Evolutionary conservation across 768 basidiomycete genomes (phyloP), one percentile per base, ranked within the genome.

Genomic region (Mycena olivaceomarginata): DNA sequence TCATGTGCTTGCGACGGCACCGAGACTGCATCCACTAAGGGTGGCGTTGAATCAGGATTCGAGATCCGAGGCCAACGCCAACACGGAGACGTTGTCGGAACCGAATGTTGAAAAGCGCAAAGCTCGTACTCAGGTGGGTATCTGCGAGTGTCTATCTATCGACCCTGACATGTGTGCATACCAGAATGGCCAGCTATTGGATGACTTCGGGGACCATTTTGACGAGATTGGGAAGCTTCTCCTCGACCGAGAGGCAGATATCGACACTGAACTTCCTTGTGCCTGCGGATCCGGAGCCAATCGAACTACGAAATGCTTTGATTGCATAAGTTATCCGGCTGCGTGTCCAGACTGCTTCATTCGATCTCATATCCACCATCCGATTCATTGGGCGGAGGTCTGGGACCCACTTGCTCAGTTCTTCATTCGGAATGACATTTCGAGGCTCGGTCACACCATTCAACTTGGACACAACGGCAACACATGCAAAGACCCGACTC

Each of bases 321-420:
- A 76, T 12, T 78, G 77, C 48, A 70, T 45, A 2, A 53, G 43
- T 9, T 75, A 70, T 46, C 10, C 5, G 10, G 20, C 59, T 12
- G 37, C 48, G 2, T 84, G 83, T 45, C 1, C 57, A 5, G 48
- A 73, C 13, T 85, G 83, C 74, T 83, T 84, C 51, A 72, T 83
- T 46, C 13, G 66, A 1, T 59, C 59, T 0, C 83, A 84, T 72
- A 16, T 68, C 11, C 40, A 65, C 18, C 53, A 48, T 9, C 83
- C 79, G 13, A 79, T 79, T 20, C 84, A 85, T 48, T 83, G 83
- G 82, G 83, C 80, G 11, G 72, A 82, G 48, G 79, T 81, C 3
- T 84, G 83, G 83, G 46, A 81, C 45, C 3, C 20, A 1, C 25
- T 60, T 0, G 22, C 51, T 16, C 56, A 43, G 2, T 83, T 75